phyloP scores from a whole-genome alignment of 1,139 yeast species.

The Zygosaccharomyces sapae region DNA sequence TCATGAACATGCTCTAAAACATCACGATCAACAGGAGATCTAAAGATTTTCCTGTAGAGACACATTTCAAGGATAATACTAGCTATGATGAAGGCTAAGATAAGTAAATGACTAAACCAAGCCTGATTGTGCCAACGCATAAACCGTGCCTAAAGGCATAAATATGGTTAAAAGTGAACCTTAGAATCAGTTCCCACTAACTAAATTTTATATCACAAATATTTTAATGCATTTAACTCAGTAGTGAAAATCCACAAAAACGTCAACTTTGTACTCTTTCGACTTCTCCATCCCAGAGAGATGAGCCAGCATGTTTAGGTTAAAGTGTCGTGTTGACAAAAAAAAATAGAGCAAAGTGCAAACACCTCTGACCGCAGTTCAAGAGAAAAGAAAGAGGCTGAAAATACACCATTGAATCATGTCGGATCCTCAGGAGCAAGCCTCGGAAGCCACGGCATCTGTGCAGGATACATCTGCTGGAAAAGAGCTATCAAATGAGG shows the following conservation, averaged over 20 bases:
- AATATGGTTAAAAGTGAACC: neutral
- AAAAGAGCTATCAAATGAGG: neutral
- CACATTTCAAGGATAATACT: slow-evolving; percentile 18
- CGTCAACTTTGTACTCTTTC: neutral
- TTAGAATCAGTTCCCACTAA: neutral
- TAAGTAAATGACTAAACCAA: slow-evolving; percentile 6
- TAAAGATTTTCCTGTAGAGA: slow-evolving; percentile 15
- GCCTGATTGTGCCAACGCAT: slow-evolving; percentile 5
- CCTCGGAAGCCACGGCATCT: slow-evolving; percentile 1
- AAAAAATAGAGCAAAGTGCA: neutral
- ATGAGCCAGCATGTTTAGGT: neutral
- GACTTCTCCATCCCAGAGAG: neutral
- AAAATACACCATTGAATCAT: slow-evolving; percentile 3
- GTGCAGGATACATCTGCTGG: neutral
- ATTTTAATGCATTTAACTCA: neutral
- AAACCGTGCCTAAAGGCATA: neutral
- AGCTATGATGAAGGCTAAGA: slow-evolving; percentile 9
- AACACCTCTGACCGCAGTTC: neutral
- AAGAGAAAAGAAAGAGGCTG: neutral
- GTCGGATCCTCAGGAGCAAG: slow-evolving; percentile 5
- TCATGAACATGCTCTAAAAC: slow-evolving; percentile 11
- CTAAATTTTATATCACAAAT: neutral
- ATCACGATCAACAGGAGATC: slow-evolving; percentile 7
- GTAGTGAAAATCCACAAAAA: neutral
- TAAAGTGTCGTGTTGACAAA: neutral